These are phyloP conservation scores for Plasmodium relictum DNA, from an alignment of 169 alveolate genomes.

Conservation along the genomic window DNA sequence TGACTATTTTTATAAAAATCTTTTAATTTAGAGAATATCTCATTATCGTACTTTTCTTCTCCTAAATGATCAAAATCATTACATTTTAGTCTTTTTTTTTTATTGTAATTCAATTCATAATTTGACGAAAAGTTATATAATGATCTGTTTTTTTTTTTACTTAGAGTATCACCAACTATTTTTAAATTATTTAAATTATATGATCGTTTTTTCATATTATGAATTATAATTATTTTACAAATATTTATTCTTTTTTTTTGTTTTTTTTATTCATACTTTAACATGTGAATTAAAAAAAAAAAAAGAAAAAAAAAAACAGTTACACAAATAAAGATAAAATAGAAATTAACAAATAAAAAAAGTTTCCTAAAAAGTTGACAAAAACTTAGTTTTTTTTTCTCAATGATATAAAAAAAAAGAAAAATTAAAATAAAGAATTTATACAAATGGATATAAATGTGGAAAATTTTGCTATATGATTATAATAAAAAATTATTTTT, in stretches of 20 bases:
- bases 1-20: slow-evolving; percentile 45
- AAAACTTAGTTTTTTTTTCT: too few relatives aligned
- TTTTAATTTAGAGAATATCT: slow-evolving; percentile 42
- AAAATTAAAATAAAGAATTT: too few relatives aligned
- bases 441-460: too few relatives aligned
- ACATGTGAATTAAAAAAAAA: neutral
- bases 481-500: too few relatives aligned
- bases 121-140: slow-evolving; percentile 5
- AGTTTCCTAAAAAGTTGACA: too few relatives aligned
- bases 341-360: too few relatives aligned
- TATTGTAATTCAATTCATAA: slow-evolving; percentile 2
- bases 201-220: slow-evolving; percentile 30
- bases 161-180: neutral
- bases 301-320: neutral
- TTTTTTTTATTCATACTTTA: neutral
- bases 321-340: too few relatives aligned
- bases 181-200: slow-evolving; percentile 4
- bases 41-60: neutral
- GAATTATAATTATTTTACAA: slow-evolving; percentile 3
- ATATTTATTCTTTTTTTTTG: neutral
- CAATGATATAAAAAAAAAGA: too few relatives aligned
- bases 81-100: slow-evolving; percentile 20
- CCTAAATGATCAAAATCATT: neutral
- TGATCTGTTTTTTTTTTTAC: slow-evolving; percentile 10
- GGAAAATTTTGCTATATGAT: too few relatives aligned